These are phyloP conservation scores for Podospora sp. DNA, from an alignment of 495 filamentous ascomycete species.

Conservation along the genomic window DNA sequence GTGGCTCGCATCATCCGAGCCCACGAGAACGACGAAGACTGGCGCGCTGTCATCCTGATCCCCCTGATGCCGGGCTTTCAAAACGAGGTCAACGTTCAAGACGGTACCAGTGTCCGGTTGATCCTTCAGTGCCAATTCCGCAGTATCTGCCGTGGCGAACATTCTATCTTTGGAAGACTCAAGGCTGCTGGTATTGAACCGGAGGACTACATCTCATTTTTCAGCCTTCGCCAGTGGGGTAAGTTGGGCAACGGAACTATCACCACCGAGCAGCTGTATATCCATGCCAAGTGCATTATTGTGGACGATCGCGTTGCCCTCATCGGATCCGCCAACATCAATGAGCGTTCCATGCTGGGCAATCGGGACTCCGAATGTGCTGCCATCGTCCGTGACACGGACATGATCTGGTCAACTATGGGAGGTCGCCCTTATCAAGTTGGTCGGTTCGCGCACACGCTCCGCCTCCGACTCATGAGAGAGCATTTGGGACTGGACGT, in stretches of 20 bases:
- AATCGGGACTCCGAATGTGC: constrained; percentile 90
- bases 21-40: constrained; percentile 80
- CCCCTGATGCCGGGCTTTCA: constrained; percentile 98
- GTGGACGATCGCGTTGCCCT: constrained; percentile 93
- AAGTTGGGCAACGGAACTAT: constrained; percentile 81
- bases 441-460: constrained; percentile 87
- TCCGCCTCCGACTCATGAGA: constrained; percentile 92
- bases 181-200: constrained; percentile 85
- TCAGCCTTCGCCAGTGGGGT: constrained; percentile 89
- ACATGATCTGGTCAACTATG: constrained; percentile 93
- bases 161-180: constrained; percentile 88
- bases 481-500: constrained; percentile 96
- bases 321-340: constrained; percentile 98
- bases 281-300: constrained; percentile 96
- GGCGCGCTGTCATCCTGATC: constrained; percentile 92
- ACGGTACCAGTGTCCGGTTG: constrained; percentile 88
- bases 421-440: constrained; percentile 84
- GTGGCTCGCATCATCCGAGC: constrained; percentile 90
- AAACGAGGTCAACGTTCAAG: constrained; percentile 90
- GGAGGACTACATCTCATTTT: constrained; percentile 96
- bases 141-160: constrained; percentile 92
- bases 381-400: constrained; percentile 87
- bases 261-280: constrained; percentile 96
- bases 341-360: constrained; percentile 95
- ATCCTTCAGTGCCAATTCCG: constrained; percentile 99